Evolutionary conservation across 2,329 filamentous ascomycete species (phyloP).

Genomic region (Intubia oerlemansii): DNA sequence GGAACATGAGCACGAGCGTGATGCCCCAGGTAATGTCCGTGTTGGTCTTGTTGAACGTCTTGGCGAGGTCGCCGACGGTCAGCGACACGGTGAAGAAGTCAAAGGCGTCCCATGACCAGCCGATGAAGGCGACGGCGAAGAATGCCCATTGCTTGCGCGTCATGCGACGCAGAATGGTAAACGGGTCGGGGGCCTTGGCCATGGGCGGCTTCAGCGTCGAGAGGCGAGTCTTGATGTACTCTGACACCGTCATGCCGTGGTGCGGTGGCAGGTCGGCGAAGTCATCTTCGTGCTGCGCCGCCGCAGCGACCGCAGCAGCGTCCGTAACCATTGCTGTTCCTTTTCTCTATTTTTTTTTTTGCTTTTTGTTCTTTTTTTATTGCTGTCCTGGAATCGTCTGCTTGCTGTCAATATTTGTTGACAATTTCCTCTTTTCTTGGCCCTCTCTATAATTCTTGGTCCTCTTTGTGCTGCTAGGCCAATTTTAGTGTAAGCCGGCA

Average conservation of each 20-base stretch:
- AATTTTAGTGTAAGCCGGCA: too few species aligned
- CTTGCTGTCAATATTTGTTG: too few species aligned
- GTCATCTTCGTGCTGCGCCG: too few species aligned
- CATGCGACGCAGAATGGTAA: constrained; percentile 45
- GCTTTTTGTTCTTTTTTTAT: too few species aligned
- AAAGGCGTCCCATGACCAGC: constrained; percentile 23
- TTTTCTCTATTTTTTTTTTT: too few species aligned
- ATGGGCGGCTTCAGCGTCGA: constrained; percentile 29
- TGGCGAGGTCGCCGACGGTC: constrained; percentile 48
- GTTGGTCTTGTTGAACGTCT: constrained; percentile 26
- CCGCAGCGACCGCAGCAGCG: too few species aligned
- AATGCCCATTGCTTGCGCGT: constrained; percentile 49
- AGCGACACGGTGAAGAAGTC: constrained; percentile 58
- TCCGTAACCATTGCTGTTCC: too few species aligned
- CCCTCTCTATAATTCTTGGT: too few species aligned
- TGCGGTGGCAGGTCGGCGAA: constrained; percentile 19
- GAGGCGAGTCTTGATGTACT: constrained; percentile 30
- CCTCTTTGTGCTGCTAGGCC: too few species aligned
- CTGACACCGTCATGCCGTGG: constrained; percentile 24
- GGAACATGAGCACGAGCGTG: constrained; percentile 51
- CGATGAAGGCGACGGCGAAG: constrained; percentile 50
- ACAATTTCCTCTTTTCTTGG: too few species aligned
- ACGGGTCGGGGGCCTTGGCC: constrained; percentile 45
- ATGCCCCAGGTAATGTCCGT: constrained; percentile 57
- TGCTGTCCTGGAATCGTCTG: too few species aligned